Conservation (phyloP, 495 filamentous ascomycete genomes). For the Penicillium chermesinum region DNA sequence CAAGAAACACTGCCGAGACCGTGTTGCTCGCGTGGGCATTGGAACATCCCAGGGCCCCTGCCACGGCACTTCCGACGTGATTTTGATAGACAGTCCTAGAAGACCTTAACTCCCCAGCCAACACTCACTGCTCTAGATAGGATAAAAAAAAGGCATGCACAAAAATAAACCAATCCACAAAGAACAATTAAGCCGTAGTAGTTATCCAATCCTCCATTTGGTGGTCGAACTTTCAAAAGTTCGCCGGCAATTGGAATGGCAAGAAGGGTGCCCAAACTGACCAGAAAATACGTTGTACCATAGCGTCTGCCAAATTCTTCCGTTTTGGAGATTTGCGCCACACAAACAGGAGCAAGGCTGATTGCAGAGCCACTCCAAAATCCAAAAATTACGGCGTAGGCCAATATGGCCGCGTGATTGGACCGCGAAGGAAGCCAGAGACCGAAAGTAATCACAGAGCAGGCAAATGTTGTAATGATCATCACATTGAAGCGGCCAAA, state of each 20-base stretch:
- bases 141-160: too few species aligned
- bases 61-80: too few species aligned
- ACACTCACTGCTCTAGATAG: too few species aligned
- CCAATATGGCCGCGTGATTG: conserved; percentile 42
- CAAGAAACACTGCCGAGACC: too few species aligned
- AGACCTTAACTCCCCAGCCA: too few species aligned
- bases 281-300: conserved; percentile 56
- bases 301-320: conserved; percentile 58
- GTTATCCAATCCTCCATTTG: conserved; percentile 15
- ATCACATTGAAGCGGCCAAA: conserved; percentile 68
- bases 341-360: conserved; percentile 55
- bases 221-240: too few species aligned
- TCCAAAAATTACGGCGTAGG: conserved; percentile 57
- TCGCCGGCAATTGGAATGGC: conserved; percentile 82
- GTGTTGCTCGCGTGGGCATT: too few species aligned
- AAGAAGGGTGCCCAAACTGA: conserved; percentile 57
- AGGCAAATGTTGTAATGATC: conserved; percentile 44
- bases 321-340: conserved; percentile 53
- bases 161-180: conserved; percentile 46
- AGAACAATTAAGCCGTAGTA: conserved; percentile 49
- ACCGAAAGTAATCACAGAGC: conserved; percentile 45
- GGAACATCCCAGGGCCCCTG: too few species aligned
- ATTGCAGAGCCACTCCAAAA: conserved; percentile 55
- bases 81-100: too few species aligned
- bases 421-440: conserved; percentile 43